A percentile compares a stretch with the other conserved stretches of the same genome.
phyloP scores from a whole-genome alignment of 495 filamentous ascomycete genomes.

The Cercophora sp. region DNA sequence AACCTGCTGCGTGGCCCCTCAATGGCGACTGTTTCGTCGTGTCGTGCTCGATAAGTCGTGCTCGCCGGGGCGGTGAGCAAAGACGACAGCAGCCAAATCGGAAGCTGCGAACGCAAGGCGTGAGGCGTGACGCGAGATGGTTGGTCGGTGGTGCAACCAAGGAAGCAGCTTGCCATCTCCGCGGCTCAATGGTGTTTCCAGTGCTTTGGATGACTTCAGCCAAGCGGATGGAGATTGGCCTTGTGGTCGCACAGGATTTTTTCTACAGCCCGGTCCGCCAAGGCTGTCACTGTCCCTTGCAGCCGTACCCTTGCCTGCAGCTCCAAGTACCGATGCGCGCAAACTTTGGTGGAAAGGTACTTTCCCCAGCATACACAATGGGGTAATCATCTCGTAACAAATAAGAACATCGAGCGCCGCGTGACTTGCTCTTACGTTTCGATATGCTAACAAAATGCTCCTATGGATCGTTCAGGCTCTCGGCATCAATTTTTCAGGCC shows the following conservation, averaged over 20 bases:
- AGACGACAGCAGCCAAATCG: constrained; percentile 5
- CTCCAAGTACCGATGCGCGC: constrained; percentile 11
- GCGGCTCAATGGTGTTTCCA: constrained; percentile 1
- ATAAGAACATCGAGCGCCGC: constrained; percentile 18
- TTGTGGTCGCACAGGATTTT: constrained; percentile 10
- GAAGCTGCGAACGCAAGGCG: neutral
- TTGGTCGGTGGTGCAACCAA: constrained; percentile 20
- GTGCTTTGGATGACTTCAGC: neutral
- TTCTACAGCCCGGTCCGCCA: neutral
- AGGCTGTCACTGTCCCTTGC: constrained; percentile 26
- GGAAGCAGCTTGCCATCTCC: constrained; percentile 2
- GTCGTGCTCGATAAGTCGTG: neutral
- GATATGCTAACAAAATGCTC: constrained; percentile 31
- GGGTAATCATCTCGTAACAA: constrained; percentile 34
- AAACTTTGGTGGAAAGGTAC: constrained; percentile 16
- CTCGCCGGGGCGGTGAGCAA: neutral
- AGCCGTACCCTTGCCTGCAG: constrained; percentile 5
- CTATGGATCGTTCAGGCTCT: constrained; percentile 15
- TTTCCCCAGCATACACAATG: constrained; percentile 17
- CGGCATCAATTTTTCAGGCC: constrained; percentile 26
- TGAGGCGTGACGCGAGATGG: constrained; percentile 20
- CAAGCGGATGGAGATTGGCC: constrained; percentile 18
- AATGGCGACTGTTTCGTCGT: neutral
- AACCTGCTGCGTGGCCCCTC: neutral
- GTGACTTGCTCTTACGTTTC: constrained; percentile 34